Base-by-base conservation (phyloP, 148 eudicot genomes). In the Polygonum aviculare region DNA sequence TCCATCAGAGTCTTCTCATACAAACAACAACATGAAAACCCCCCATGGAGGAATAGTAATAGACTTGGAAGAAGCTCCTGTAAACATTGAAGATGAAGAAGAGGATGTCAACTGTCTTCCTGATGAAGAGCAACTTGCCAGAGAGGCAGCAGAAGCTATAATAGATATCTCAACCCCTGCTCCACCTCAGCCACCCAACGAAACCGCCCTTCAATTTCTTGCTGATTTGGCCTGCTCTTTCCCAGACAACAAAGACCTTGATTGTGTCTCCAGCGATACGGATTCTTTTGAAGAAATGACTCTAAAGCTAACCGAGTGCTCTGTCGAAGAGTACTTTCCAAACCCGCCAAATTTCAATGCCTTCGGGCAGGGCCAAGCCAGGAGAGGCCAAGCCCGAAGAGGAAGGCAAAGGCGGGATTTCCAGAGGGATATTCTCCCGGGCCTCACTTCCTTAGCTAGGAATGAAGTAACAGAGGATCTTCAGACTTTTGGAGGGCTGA, bases 401-500 rank as follows among this genome's bases (percentile, higher is more conserved):
- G 98, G 92, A 63, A 90, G 94, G 83, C 96, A 84, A 52, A 79
- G 88, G 77, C 84, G 91, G 80, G 97, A 95, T 76, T 95, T 95
- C 75, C 97, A 88, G 72, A 87, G 94, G 78, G 97, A 95, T 83
- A 89, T 95, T 78, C 96, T 95, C 49, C 98, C 98, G 0, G 97
- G 97, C 47, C 88, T 95, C 16, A 80, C 84, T 44, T 88, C 98
- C 8, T 84, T 95, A 40, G 87, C 97, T 0, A 86, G 97, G 82
- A 94, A 89, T 16, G 98, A 92, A 81, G 96, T 95, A 50, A 91
- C 92, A 12, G 97, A 95, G 81, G 98, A 95, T 84, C 86, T 95
- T 76, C 97, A 95, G 82, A 87, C 84, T 47, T 95, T 92, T 72
- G 90, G 94, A 7, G 93, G 97, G 74, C 79, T 92, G 51, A 90